Base-by-base conservation (phyloP, 192 early-diverging fungal species). In the Cetraspora pellucida region DNA sequence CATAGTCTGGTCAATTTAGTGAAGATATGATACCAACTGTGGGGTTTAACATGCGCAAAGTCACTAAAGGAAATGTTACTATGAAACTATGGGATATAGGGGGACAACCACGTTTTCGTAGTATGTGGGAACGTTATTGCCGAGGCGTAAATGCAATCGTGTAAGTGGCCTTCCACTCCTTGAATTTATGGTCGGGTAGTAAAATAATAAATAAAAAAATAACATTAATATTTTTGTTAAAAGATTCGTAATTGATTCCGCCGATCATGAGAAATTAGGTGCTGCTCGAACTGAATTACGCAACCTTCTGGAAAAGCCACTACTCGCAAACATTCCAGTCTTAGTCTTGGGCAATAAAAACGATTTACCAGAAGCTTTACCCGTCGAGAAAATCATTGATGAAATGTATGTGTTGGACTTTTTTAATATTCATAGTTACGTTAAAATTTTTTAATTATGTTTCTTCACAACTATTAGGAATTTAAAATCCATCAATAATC, bases 71-170 rank as follows among this genome's bases (percentile, higher is more conserved):
- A 75, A 95, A 94, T 61, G 96, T 99, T 43, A 94, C 93, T 17
- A 98, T 99, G 95, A 98, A 98, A 82, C 84, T 99, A 73, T 99
- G 98, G 98, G 98, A 99, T 84, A 91, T 99, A 82, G 98, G 98
- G 52, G 98, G 98, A 11, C 98, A 99, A 81, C 93, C 97, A 59
- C 85, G 97, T 75, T 98, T 99, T 85, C 82, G 98, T 59, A 95
- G 92, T 82, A 99, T 98, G 97, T 99, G 98, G 92, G 91, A 92
- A 77, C 81, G 91, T 77, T 93, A 92, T 80, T 93, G 91, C 75
- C 82, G 91, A 82, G 96, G 97, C 45, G 98, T 98, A 46, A 97
- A 99, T 79, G 95, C 96, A 4, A 99, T 99, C 76, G 97, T 99
- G 91, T 95, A 86, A 81, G 92, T 74, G 37, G 10, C 25, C 9